These are phyloP conservation scores for Umbelopsis isabellina DNA, from an alignment of 192 early-diverging fungal genomes.

Conservation along the genomic window DNA sequence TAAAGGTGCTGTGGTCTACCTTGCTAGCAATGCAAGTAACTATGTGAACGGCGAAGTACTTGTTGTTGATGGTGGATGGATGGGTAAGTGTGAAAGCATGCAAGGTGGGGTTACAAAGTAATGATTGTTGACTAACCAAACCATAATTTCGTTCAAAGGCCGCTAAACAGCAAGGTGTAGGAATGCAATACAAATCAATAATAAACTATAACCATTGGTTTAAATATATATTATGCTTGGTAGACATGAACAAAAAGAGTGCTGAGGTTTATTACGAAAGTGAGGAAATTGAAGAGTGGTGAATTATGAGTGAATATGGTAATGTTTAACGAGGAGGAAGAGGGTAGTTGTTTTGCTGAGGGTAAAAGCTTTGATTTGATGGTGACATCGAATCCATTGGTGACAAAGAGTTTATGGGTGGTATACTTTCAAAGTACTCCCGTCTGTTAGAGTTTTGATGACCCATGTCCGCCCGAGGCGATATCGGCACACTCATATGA, in stretches of 20 bases:
- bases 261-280: not conserved
- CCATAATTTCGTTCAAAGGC: not conserved
- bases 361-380: constrained; percentile 3
- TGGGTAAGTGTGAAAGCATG: constrained; percentile 25
- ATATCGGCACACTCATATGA: constrained; percentile 1
- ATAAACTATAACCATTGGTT: no score
- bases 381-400: not conserved
- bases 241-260: no score
- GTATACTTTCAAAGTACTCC: no score
- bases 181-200: no score
- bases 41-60: constrained; percentile 36
- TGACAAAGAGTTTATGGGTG: not conserved
- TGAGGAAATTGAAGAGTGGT: not conserved
- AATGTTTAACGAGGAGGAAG: not conserved
- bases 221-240: not conserved
- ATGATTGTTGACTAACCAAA: not conserved
- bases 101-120: not conserved
- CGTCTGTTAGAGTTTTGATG: not conserved
- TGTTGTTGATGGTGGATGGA: constrained; percentile 38
- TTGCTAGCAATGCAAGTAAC: constrained; percentile 33
- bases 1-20: constrained; percentile 33
- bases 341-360: not conserved
- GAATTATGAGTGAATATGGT: not conserved
- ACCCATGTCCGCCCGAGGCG: not conserved
- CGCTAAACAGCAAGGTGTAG: not conserved